Evolutionary conservation across 106 monocot species (phyloP), one percentile per base, ranked within the genome.

Genomic region (Cymbidium sinense): DNA sequence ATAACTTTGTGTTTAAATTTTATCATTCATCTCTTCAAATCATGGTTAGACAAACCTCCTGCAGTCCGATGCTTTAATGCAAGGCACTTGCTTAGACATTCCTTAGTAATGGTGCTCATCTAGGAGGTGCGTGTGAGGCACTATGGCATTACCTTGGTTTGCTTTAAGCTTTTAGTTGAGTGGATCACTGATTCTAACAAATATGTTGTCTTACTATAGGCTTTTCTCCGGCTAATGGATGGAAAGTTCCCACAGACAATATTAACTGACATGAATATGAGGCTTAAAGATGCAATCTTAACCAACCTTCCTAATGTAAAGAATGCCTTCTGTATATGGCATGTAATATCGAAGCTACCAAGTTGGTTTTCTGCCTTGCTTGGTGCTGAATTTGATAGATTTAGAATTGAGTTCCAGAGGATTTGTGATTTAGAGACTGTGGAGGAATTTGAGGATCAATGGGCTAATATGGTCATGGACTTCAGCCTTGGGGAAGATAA

Each of bases 201-300:
- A 67, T 67, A 30, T 79, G 41, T 51, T 78, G 18, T 29, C 76
- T 25, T 84, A 27, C 6, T 70, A 25, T 50, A 94, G 94, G 83
- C 94, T 67, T 94, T 94, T 81, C 55, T 89, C 19, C 83, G 76
- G 31, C 87, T 94, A 61, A 87, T 91, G 94, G 87, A 91, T 79
- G 85, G 84, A 39, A 95, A 85, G 43, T 58, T 41, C 33, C 95
- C 95, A 28, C 84, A 81, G 61, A 87, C 94, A 44, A 84, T 95
- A 69, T 34, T 95, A 61, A 95, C 87, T 8, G 95, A 95, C 83
- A 21, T 86, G 30, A 75, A 85, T 81, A 75, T 85, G 70, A 84
- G 82, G 7, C 87, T 95, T 35, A 91, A 82, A 81, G 89, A 87
- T 79, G 87, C 82, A 65, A 34, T 89, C 62, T 50, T 62, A 1